These are phyloP conservation scores for Leptodontidium sp. DNA, from an alignment of 2,329 filamentous ascomycete species.

Conservation along the genomic window DNA sequence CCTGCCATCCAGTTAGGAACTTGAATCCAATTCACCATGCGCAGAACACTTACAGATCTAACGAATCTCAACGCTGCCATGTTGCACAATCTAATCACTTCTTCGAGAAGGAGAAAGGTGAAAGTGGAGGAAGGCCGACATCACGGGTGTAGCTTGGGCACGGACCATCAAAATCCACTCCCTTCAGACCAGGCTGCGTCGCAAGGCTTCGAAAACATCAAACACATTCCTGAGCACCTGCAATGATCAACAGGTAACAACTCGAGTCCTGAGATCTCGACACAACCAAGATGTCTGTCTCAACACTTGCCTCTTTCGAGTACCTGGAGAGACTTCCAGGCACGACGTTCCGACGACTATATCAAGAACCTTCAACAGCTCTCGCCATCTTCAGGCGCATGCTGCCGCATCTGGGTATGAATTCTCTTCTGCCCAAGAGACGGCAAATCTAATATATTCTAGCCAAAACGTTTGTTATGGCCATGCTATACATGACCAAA, in stretches of 20 bases:
- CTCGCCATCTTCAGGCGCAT: constrained; percentile 97
- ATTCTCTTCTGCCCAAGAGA: constrained; percentile 29
- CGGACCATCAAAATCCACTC: constrained; percentile 11
- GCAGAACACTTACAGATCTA: constrained; percentile 60
- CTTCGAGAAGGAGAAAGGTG: constrained; percentile 34
- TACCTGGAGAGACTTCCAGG: constrained; percentile 93
- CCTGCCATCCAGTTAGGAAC: constrained; percentile 58
- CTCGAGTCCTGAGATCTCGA: constrained; percentile 28
- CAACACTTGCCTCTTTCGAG: constrained; percentile 74
- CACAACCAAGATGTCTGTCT: constrained; percentile 48
- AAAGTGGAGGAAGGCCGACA: constrained; percentile 22
- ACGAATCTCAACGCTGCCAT: constrained; percentile 70
- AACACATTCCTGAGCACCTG: constrained; percentile 22
- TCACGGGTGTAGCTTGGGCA: constrained; percentile 17
- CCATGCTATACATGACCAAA: constrained; percentile 86
- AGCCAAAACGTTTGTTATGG: constrained; percentile 97
- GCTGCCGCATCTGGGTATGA: constrained; percentile 85
- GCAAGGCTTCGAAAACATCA: constrained; percentile 31
- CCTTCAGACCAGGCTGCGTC: constrained; percentile 31
- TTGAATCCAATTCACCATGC: neutral
- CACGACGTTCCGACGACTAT: constrained; percentile 88
- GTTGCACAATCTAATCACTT: constrained; percentile 36
- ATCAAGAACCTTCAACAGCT: constrained; percentile 94
- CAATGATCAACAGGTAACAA: constrained; percentile 39
- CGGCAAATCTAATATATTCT: constrained; percentile 30